Evolutionary conservation across 768 basidiomycete genomes (phyloP).

Genomic region (Termitomyces sp.): DNA sequence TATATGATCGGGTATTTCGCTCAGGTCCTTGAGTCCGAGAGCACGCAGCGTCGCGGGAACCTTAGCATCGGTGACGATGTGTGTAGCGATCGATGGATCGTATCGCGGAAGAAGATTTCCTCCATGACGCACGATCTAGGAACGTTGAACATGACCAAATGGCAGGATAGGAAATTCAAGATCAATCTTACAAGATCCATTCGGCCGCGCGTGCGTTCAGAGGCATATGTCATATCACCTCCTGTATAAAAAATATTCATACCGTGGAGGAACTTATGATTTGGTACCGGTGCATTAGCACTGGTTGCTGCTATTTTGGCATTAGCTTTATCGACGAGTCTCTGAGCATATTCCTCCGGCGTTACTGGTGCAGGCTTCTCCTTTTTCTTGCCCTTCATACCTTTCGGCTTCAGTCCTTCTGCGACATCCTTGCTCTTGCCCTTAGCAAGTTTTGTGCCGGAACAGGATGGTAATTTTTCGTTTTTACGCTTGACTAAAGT

Average conservation of each 20-base stretch:
- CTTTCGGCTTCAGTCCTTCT: conserved; percentile 19
- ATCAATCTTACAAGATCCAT: conserved; percentile 57
- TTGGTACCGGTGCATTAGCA: conserved; percentile 8
- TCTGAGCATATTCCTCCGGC: conserved; percentile 50
- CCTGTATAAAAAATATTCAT: conserved; percentile 54
- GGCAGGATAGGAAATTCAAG: neutral
- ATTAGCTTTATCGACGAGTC: conserved; percentile 38
- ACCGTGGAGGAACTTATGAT: conserved; percentile 38
- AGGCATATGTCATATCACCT: conserved; percentile 50
- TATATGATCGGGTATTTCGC: conserved; percentile 58
- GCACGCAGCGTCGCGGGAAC: conserved; percentile 26
- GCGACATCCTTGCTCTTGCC: conserved; percentile 3
- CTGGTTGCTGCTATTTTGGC: conserved; percentile 19
- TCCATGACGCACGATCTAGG: conserved; percentile 58
- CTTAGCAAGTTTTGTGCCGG: neutral
- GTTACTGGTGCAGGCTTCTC: conserved; percentile 36
- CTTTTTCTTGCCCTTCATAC: conserved; percentile 25
- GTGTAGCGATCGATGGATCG: conserved; percentile 52
- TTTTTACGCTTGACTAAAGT: conserved; percentile 2
- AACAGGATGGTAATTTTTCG: neutral
- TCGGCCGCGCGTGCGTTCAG: conserved; percentile 41
- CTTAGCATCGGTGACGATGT: conserved; percentile 53
- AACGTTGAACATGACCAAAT: neutral
- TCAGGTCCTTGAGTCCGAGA: conserved; percentile 42
- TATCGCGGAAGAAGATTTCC: conserved; percentile 55